phyloP scores from a whole-genome alignment of 2,329 filamentous ascomycete genomes.

The Neopestalotiopsis sp. region DNA sequence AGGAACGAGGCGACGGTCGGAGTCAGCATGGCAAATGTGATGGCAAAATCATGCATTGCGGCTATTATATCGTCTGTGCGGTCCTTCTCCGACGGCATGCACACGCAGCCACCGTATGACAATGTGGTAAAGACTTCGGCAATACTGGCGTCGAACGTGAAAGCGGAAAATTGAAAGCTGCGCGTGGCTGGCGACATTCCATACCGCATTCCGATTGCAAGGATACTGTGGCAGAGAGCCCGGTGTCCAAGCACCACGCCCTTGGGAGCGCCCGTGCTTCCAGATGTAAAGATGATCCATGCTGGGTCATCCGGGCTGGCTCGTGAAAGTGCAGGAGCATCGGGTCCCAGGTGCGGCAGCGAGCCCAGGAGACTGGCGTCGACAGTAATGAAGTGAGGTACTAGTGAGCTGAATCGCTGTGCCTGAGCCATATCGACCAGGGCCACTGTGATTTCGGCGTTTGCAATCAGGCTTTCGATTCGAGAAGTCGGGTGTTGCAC shows the following conservation, averaged over 20 bases:
- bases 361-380: not conserved
- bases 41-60: constrained; percentile 12
- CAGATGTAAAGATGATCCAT: constrained; percentile 17
- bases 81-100: constrained; percentile 16
- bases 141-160: constrained; percentile 11
- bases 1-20: constrained; percentile 13
- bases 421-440: constrained; percentile 8
- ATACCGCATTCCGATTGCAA: not conserved
- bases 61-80: constrained; percentile 6
- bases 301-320: constrained; percentile 6
- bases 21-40: constrained; percentile 9
- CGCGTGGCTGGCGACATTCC: not conserved
- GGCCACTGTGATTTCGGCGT: not conserved
- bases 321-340: not conserved
- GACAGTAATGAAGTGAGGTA: not conserved
- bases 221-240: constrained; percentile 1
- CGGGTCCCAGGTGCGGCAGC: not conserved
- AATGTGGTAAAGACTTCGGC: constrained; percentile 15
- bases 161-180: constrained; percentile 13
- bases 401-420: not conserved
- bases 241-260: constrained; percentile 15
- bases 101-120: constrained; percentile 11
- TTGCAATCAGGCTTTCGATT: not conserved
- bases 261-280: constrained; percentile 17
- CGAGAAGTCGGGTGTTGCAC: not conserved